A percentile compares a stretch with the other conserved stretches of the same genome.
Conservation (phyloP, 305 asterid species). For the Stenogyne calaminthoides region DNA sequence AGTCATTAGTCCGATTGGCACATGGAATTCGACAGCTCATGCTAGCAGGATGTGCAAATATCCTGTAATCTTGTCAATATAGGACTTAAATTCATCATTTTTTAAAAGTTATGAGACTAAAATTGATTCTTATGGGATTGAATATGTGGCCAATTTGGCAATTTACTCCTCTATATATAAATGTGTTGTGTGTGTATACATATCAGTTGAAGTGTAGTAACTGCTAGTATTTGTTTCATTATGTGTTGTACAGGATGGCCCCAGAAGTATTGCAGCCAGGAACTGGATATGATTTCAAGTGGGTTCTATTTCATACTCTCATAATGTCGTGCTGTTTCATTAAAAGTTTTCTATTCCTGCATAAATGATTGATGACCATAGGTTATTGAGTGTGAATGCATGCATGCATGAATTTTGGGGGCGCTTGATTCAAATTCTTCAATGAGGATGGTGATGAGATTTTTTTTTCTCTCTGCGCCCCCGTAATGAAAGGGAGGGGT, state of each 20-base stretch:
- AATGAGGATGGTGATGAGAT: too few species aligned
- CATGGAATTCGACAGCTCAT: too few species aligned
- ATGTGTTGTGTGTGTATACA: background rate
- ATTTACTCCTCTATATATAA: background rate
- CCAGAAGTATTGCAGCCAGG: constrained; percentile 99
- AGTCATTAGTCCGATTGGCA: too few species aligned
- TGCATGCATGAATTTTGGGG: background rate
- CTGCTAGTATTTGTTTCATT: constrained; percentile 24
- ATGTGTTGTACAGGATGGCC: constrained; percentile 80
- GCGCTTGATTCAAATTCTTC: too few species aligned
- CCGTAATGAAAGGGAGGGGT: too few species aligned
- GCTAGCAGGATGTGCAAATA: too few species aligned
- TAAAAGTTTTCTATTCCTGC: constrained; percentile 26
- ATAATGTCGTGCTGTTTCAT: constrained; percentile 23
- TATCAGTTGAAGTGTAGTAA: background rate
- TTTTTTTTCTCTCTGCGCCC: too few species aligned
- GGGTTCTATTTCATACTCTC: constrained; percentile 41
- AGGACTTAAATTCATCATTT: too few species aligned
- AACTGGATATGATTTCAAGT: constrained; percentile 99
- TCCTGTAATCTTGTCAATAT: too few species aligned
- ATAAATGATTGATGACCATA: constrained; percentile 21
- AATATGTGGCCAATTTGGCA: too few species aligned
- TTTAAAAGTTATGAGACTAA: too few species aligned
- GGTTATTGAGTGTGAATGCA: constrained; percentile 32
- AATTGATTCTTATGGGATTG: too few species aligned